Evolutionary conservation across 305 asterid genomes (phyloP).

Genomic region (Fraxinus floribunda): DNA sequence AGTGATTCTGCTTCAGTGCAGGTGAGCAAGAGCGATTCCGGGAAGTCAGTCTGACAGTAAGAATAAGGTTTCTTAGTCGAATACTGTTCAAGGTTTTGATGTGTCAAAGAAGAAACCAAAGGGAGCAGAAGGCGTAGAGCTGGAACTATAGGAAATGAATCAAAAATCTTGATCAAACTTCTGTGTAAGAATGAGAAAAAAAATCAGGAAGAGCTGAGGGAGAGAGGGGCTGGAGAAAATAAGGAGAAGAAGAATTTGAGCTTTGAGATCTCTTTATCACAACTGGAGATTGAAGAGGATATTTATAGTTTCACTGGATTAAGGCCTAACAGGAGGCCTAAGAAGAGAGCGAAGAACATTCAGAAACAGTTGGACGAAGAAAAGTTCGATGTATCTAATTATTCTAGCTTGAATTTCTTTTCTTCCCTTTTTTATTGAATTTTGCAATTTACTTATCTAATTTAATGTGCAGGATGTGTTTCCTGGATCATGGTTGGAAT

Average conservation of each 20-base stretch:
- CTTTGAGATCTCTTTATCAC: neutral
- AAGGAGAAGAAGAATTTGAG: constrained; percentile 23
- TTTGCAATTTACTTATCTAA: neutral
- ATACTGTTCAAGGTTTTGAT: neutral
- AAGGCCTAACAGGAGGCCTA: constrained; percentile 5
- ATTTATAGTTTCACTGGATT: neutral
- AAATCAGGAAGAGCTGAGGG: constrained; percentile 22
- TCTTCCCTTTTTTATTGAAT: neutral
- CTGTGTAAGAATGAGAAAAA: constrained; percentile 39
- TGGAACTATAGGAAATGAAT: constrained; percentile 31
- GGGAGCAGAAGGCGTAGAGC: neutral
- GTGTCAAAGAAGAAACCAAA: neutral
- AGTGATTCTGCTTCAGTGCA: constrained; percentile 42
- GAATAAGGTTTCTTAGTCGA: neutral
- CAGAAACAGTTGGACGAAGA: constrained; percentile 6
- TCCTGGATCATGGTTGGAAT: constrained; percentile 17
- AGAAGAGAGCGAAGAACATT: constrained; percentile 11
- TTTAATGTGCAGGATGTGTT: neutral
- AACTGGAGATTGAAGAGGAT: neutral
- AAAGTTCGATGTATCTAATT: neutral
- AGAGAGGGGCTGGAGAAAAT: constrained; percentile 29
- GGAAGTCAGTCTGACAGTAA: neutral
- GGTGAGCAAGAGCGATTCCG: constrained; percentile 10
- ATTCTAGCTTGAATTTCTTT: neutral
- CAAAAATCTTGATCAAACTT: constrained; percentile 52